These are phyloP conservation scores for Pistacia integerrima DNA, from an alignment of 345 rosid genomes.

Conservation along the genomic window DNA sequence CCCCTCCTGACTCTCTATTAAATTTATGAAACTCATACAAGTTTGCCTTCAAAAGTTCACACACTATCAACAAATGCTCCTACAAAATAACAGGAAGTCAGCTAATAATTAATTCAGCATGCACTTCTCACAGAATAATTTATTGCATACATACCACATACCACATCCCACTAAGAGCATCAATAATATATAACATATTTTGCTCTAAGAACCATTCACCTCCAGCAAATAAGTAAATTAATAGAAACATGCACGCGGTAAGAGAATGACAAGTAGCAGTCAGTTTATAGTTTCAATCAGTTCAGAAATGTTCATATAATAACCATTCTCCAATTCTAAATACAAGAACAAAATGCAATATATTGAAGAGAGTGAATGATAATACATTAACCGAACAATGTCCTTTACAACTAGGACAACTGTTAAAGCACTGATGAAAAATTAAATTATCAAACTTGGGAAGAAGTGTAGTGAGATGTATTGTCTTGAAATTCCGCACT, in stretches of 20 bases:
- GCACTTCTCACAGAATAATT: not conserved
- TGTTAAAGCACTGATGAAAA: not conserved
- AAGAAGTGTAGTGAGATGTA: not conserved
- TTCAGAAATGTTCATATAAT: not conserved
- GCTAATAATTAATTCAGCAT: conserved; percentile 18
- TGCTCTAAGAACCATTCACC: not conserved
- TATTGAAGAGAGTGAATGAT: not conserved
- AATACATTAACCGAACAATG: not conserved
- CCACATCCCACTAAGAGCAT: not conserved
- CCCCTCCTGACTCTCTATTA: conserved; percentile 97
- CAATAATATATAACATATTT: not conserved
- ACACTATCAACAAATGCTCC: conserved; percentile 98
- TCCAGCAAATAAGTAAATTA: not conserved
- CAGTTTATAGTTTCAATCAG: not conserved
- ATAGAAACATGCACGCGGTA: not conserved
- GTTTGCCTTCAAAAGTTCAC: conserved; percentile 99
- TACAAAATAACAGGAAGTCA: conserved; percentile 32
- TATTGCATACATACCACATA: not conserved
- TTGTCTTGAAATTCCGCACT: not conserved
- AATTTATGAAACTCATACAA: conserved; percentile 96
- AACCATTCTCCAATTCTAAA: not conserved
- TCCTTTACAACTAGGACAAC: not conserved
- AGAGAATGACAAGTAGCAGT: not conserved
- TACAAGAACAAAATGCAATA: not conserved
- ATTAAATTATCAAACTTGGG: not conserved